Evolutionary conservation across 2,329 filamentous ascomycete species (phyloP).

Genomic region (Phialophora verrucosa): DNA sequence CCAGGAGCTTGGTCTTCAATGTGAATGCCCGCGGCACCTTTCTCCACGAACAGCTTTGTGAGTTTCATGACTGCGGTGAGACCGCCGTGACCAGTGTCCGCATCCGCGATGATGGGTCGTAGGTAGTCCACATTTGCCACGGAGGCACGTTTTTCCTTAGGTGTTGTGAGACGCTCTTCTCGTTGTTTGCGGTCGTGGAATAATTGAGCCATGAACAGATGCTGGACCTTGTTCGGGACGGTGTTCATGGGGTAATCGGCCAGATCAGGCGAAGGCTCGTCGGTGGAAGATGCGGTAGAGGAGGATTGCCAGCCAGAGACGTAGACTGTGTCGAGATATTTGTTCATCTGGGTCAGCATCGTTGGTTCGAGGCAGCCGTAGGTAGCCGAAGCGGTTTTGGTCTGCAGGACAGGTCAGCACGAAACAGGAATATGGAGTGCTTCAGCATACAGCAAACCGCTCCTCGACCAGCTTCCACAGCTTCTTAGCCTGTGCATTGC

Average conservation of each 20-base stretch:
- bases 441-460: constrained; percentile 73
- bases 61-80: constrained; percentile 99
- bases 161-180: constrained; percentile 82
- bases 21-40: constrained; percentile 95
- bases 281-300: constrained; percentile 89
- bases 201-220: constrained; percentile 96
- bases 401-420: constrained; percentile 56
- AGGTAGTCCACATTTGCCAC: constrained; percentile 89
- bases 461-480: constrained; percentile 87
- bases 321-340: constrained; percentile 97
- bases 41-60: constrained; percentile 96
- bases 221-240: constrained; percentile 96
- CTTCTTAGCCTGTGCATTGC: constrained; percentile 90
- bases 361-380: constrained; percentile 98
- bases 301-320: constrained; percentile 99
- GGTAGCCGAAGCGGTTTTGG: constrained; percentile 84
- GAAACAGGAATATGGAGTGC: background rate
- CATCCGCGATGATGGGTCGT: constrained; percentile 93
- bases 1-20: constrained; percentile 98
- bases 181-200: constrained; percentile 99
- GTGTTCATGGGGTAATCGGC: constrained; percentile 98
- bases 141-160: constrained; percentile 73
- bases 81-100: constrained; percentile 95
- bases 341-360: constrained; percentile 99
- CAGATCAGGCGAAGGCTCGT: constrained; percentile 96